Evolutionary conservation across 23 red algal species (phyloP).

Genomic region (Chondrus crispus): DNA sequence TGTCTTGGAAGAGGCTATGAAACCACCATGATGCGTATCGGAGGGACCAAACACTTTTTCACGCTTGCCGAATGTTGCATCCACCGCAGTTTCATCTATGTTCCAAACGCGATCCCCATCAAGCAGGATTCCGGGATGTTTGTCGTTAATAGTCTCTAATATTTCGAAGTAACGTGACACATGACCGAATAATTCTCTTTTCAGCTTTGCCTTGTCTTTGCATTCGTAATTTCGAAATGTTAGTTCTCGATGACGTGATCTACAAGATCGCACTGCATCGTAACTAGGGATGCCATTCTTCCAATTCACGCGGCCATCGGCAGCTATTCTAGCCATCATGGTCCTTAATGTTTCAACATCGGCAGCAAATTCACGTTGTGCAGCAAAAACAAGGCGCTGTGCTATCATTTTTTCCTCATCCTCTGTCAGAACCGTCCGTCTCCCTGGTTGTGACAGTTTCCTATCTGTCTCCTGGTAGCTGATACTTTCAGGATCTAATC

Average conservation of each 20-base stretch:
- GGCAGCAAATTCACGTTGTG: too few species aligned
- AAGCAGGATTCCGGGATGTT: not conserved
- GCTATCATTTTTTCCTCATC: too few species aligned
- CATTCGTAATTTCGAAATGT: not conserved
- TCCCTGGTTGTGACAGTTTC: too few species aligned
- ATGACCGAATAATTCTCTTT: too few species aligned
- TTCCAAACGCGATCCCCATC: not conserved
- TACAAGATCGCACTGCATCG: not conserved
- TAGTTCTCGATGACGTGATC: not conserved
- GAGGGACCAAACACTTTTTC: not conserved
- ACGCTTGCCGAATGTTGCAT: not conserved
- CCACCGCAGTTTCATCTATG: not conserved
- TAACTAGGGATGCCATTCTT: not conserved
- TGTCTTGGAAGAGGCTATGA: not conserved
- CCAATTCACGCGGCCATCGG: not conserved
- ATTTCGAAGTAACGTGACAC: not conserved
- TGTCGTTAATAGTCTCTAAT: not conserved
- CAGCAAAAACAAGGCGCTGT: too few species aligned
- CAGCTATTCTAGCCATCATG: too few species aligned
- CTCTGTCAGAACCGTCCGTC: too few species aligned
- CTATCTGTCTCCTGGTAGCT: too few species aligned
- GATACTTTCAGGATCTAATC: too few species aligned
- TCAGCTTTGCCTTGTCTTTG: conserved; percentile 12
- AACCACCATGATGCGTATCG: not conserved
- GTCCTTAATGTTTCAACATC: too few species aligned